These are phyloP conservation scores for Tilletia indica DNA, from an alignment of 1,284 basidiomycete species.

Conservation along the genomic window DNA sequence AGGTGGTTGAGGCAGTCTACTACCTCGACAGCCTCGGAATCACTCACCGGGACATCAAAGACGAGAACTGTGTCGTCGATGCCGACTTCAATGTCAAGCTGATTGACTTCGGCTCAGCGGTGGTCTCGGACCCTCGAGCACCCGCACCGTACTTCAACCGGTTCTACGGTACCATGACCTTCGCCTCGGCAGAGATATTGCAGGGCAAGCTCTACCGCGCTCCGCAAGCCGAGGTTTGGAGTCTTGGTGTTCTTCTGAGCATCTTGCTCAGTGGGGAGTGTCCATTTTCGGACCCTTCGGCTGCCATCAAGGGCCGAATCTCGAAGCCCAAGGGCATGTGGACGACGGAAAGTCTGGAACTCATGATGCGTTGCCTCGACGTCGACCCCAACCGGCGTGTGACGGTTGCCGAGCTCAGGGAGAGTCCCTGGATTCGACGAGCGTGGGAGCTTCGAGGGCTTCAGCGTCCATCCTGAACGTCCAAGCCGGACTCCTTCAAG, in stretches of 20 bases:
- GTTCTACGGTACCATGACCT: slow-evolving; percentile 51
- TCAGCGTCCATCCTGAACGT: not conserved
- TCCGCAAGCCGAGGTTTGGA: slow-evolving; percentile 83
- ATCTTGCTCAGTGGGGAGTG: slow-evolving; percentile 81
- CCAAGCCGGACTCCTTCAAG: not conserved
- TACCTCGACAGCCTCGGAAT: slow-evolving; percentile 76
- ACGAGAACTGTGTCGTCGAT: slow-evolving; percentile 83
- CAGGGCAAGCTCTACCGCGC: slow-evolving; percentile 67
- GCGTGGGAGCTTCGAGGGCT: slow-evolving; percentile 30
- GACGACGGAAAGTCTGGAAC: slow-evolving; percentile 58
- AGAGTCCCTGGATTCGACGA: slow-evolving; percentile 70
- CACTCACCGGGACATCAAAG: slow-evolving; percentile 87
- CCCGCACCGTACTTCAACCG: slow-evolving; percentile 67
- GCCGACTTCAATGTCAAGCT: slow-evolving; percentile 68
- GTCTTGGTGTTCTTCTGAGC: slow-evolving; percentile 80
- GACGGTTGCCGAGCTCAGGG: slow-evolving; percentile 70
- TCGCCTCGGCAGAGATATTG: slow-evolving; percentile 69
- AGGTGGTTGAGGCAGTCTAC: slow-evolving; percentile 79
- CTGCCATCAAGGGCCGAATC: slow-evolving; percentile 64
- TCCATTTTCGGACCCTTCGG: slow-evolving; percentile 72
- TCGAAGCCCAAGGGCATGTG: slow-evolving; percentile 38
- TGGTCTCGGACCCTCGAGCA: slow-evolving; percentile 68
- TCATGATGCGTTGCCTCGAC: slow-evolving; percentile 73
- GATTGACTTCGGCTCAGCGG: slow-evolving; percentile 88
- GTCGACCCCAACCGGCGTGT: slow-evolving; percentile 69